Conservation (phyloP, 208 protist species). For the Crithidia acanthocephali region DNA sequence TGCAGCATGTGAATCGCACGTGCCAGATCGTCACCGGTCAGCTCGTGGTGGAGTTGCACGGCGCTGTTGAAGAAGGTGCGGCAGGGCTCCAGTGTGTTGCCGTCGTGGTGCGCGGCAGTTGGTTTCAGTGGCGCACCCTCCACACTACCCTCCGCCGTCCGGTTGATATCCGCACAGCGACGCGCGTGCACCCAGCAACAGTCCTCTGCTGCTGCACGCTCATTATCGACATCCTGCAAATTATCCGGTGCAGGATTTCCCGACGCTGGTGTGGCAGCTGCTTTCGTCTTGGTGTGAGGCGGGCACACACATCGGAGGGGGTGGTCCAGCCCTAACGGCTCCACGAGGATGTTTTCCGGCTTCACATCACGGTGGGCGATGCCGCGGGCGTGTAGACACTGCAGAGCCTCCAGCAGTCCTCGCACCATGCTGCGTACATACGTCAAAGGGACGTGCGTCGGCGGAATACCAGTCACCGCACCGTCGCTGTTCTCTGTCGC, state of each 20-base stretch:
- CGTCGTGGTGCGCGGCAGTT: background rate
- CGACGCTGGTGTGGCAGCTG: too few relatives aligned
- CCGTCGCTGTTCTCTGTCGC: background rate
- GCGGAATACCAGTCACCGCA: background rate
- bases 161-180: background rate
- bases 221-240: too few relatives aligned
- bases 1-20: conserved; percentile 25
- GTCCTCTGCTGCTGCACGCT: background rate
- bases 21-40: conserved; percentile 21
- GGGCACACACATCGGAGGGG: conserved; percentile 39
- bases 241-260: too few relatives aligned
- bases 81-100: conserved; percentile 15
- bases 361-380: conserved; percentile 66
- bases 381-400: conserved; percentile 53
- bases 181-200: conserved; percentile 30
- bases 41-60: conserved; percentile 29
- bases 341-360: conserved; percentile 67
- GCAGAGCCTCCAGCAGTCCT: conserved; percentile 46
- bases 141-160: background rate
- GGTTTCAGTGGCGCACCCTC: background rate
- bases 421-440: conserved; percentile 36
- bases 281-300: too few relatives aligned
- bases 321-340: conserved; percentile 38
- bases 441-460: conserved; percentile 26
- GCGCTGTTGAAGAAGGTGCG: conserved; percentile 13